Evolutionary conservation across 805 yeast species (phyloP), one percentile per base, ranked within the genome.

Genomic region (Barnettozyma salicaria): DNA sequence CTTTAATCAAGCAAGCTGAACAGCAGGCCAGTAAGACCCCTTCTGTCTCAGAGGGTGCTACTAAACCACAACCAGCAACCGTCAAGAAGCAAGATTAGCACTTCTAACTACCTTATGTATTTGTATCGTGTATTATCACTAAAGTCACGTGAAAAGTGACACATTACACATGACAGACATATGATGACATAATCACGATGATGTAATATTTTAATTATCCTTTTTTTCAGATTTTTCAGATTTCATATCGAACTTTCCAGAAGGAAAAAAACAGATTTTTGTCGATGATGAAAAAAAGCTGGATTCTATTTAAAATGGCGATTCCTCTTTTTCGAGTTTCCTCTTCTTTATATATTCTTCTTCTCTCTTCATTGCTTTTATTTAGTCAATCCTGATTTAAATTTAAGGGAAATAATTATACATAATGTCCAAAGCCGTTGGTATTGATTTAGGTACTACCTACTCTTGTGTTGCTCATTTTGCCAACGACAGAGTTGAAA

Each of bases 401-500:
- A n/a, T n/a, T n/a, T n/a, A n/a, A n/a, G n/a, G n/a, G n/a, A n/a
- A 37, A 19, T 14, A 29, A 24, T 21, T n/a, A 30, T 29, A 20
- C 34, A 42, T 27, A 22, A 43, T 43, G 47, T 43, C 47, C 11
- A 43, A 43, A 43, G 47, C 47, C 36, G 44, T 43, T 36, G 47
- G 89, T 65, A 80, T 80, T 59, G 89, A 80, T 68, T 77, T 80
- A 65, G 89, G 89, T 69, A 80, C 89, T 42, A 87, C 95, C 42
- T 87, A 86, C 71, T 87, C 95, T 34, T 88, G 96, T 78, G 96
- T 88, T 48, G 96, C 95, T 58, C 94, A 86, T 59, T 86, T 87
- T 72, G 73, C 87, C 54, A 84, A 84, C 60, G 94, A 90, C 55
- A 74, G 83, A 59, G 97, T 89, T 34, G 97, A 88, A 67, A 88